Evolutionary conservation across 257 asterid species (phyloP), one percentile per base, ranked within the genome.

Genomic region (Solanum sitiens): DNA sequence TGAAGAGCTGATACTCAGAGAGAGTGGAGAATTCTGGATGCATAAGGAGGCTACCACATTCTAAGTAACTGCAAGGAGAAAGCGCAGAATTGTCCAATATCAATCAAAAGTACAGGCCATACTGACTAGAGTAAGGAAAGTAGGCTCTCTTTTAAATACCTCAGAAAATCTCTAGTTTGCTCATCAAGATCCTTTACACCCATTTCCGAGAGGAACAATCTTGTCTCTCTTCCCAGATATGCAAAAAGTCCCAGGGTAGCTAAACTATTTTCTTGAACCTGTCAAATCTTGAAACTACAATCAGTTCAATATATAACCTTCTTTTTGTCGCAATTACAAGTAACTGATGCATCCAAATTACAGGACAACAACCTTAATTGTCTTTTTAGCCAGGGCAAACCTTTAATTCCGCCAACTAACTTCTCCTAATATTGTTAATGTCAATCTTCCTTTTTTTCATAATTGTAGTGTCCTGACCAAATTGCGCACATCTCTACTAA

Each of bases 181-280:
- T 93, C 95, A 68, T 94, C 95, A 44, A 91, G 87, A 87, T 94
- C 98, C 89, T 92, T 91, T 80, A 95, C 88, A 47, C 92, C 90
- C 90, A 93, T 91, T 89, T 93, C 89, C 39, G 92, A 90, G 88
- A 95, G 92, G 91, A 92, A 94, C 79, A 93, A 87, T 76, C 98
- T 92, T 37, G 98, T 91, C 89, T 94, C 96, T 92, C 96, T 92
- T 90, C 98, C 98, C 68, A 95, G 91, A 89, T 94, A 94, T 50
- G 95, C 94, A 89, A 95, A 95, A 83, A 95, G 93, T 21, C 95
- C 98, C 44, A 94, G 83, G 27, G 94, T 93, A 80, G 95, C 94
- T 93, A 95, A 92, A 92, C 89, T 92, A 85, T 88, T 88, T 79
- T 89, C 95, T 83, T 93, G 91, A 88, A 93, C 91, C 98, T 93